Conservation (phyloP, 371 early-diverging fungal species). For the Nosema granulosis region DNA sequence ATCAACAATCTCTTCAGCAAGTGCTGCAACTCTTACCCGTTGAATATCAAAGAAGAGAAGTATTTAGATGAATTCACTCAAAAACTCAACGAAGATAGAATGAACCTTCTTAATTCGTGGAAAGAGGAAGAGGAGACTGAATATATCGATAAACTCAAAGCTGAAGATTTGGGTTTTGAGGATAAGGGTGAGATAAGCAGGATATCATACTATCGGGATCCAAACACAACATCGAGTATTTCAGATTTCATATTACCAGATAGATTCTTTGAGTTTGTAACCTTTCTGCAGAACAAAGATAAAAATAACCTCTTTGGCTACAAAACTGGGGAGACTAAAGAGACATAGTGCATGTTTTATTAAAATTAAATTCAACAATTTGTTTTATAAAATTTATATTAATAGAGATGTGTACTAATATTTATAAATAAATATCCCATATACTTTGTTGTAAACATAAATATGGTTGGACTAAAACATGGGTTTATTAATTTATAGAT, state of each 20-base stretch:
- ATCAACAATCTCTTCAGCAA: slow-evolving; percentile 58
- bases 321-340: not conserved
- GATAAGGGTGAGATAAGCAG: slow-evolving; percentile 27
- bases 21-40: slow-evolving; percentile 47
- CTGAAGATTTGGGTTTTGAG: slow-evolving; percentile 36
- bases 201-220: slow-evolving; percentile 51
- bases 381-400: not conserved
- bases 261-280: slow-evolving; percentile 49
- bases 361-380: not conserved
- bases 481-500: too few relatives aligned
- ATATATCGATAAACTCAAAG: slow-evolving; percentile 48
- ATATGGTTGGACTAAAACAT: too few relatives aligned
- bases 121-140: slow-evolving; percentile 34
- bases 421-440: not conserved
- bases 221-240: slow-evolving; percentile 23
- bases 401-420: not conserved
- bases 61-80: slow-evolving; percentile 59
- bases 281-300: slow-evolving; percentile 48
- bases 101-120: slow-evolving; percentile 52
- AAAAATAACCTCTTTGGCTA: slow-evolving; percentile 56
- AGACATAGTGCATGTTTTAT: not conserved
- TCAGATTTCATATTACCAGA: slow-evolving; percentile 52
- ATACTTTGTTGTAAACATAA: too few relatives aligned
- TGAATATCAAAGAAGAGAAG: slow-evolving; percentile 57
- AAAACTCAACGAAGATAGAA: slow-evolving; percentile 37